phyloP scores from a whole-genome alignment of 1,139 yeast species.

The Blastobotrys apis region DNA sequence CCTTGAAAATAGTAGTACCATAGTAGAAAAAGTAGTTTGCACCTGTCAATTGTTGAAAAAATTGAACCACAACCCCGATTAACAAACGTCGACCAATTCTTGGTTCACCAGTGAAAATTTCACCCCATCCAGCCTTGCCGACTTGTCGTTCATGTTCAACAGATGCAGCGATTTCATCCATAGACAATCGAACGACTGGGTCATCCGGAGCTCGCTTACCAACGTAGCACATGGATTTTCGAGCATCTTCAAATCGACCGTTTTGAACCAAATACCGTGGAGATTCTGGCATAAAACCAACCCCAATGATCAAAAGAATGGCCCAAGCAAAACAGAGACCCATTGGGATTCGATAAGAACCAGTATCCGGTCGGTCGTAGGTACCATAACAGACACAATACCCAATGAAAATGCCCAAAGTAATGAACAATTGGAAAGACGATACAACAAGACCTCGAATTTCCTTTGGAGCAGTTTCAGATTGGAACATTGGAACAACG shows the following conservation, averaged over 20 bases:
- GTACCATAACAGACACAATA: constrained; percentile 66
- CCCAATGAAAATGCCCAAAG: constrained; percentile 65
- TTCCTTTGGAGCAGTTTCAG: constrained; percentile 66
- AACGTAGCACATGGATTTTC: constrained; percentile 54
- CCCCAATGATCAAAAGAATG: constrained; percentile 44
- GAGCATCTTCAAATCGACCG: constrained; percentile 55
- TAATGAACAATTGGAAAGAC: constrained; percentile 63
- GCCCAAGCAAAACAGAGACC: constrained; percentile 47
- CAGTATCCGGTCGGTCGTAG: constrained; percentile 46
- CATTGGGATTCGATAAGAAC: constrained; percentile 62
- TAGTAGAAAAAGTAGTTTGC: constrained; percentile 78
- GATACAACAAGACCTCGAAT: constrained; percentile 66
- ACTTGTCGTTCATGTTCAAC: constrained; percentile 58
- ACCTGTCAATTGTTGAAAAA: constrained; percentile 76
- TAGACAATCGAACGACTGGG: constrained; percentile 53
- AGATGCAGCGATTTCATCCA: constrained; percentile 59
- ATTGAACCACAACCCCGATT: constrained; percentile 61
- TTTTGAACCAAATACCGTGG: constrained; percentile 64
- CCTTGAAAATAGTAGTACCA: constrained; percentile 70
- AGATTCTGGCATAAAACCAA: constrained; percentile 71
- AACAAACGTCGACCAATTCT: constrained; percentile 59
- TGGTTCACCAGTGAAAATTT: constrained; percentile 63
- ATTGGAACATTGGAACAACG: constrained; percentile 61
- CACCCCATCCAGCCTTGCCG: constrained; percentile 67
- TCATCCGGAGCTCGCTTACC: constrained; percentile 60